A percentile compares a stretch with the other conserved stretches of the same genome.
Conservation (phyloP, 768 basidiomycete genomes). For the Mycena latifolia region DNA sequence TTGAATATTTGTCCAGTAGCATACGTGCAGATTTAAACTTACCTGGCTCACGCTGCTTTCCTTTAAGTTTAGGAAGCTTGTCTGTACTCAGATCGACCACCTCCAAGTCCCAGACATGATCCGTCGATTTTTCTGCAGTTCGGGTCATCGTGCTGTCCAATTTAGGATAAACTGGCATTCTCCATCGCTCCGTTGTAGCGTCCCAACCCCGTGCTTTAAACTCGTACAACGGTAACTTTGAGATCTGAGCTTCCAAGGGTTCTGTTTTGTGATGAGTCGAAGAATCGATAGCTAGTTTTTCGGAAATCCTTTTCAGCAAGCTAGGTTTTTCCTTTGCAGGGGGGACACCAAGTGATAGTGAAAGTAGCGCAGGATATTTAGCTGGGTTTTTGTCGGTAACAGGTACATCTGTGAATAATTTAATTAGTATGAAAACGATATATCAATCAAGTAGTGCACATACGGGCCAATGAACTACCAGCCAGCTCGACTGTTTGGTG, state of each 20-base stretch:
- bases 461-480: not conserved
- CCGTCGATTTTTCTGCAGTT: not conserved
- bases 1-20: too few relatives aligned
- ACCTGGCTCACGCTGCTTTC: too few relatives aligned
- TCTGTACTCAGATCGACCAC: too few relatives aligned
- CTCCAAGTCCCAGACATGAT: too few relatives aligned
- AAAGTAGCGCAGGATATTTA: not conserved
- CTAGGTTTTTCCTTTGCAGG: not conserved
- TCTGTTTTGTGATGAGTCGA: not conserved
- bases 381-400: not conserved
- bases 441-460: not conserved
- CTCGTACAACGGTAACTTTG: not conserved
- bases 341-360: not conserved
- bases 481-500: not conserved
- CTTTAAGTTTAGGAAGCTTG: too few relatives aligned
- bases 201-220: conserved; percentile 5
- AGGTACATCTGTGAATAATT: not conserved
- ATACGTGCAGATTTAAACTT: too few relatives aligned
- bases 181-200: not conserved
- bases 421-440: not conserved
- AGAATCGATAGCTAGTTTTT: not conserved
- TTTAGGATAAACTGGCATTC: not conserved
- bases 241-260: not conserved
- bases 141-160: not conserved
- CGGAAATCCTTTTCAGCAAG: not conserved